Conservation (phyloP, 2,329 filamentous ascomycete species). For the Orbilia ellipsospora region DNA sequence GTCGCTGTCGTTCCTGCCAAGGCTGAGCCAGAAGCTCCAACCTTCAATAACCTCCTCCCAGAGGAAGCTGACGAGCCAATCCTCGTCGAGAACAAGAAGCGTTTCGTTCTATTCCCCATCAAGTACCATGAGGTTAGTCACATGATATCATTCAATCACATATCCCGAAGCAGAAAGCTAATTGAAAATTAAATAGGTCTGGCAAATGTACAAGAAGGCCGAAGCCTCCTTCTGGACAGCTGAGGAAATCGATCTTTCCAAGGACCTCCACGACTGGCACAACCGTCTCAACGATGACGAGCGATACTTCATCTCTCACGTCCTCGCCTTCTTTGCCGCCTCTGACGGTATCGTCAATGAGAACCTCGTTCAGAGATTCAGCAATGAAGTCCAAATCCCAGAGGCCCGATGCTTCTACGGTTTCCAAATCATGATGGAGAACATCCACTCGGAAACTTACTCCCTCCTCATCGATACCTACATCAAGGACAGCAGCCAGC, state of each 20-base stretch:
- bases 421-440: constrained; percentile 99
- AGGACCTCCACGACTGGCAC: constrained; percentile 99
- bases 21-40: constrained; percentile 65
- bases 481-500: constrained; percentile 96
- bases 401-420: constrained; percentile 99
- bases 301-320: constrained; percentile 97
- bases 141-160: constrained; percentile 29
- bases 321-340: constrained; percentile 98
- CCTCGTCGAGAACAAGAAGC: constrained; percentile 91
- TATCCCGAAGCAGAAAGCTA: constrained; percentile 41
- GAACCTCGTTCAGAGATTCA: constrained; percentile 98
- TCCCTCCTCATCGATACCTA: constrained; percentile 99
- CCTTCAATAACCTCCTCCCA: constrained; percentile 67
- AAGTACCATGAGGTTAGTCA: constrained; percentile 96
- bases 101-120: constrained; percentile 98
- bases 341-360: constrained; percentile 99
- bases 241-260: constrained; percentile 98
- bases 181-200: constrained; percentile 74
- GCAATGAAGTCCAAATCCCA: constrained; percentile 92
- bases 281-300: constrained; percentile 96
- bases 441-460: constrained; percentile 99
- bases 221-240: constrained; percentile 99
- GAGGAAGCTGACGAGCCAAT: constrained; percentile 87
- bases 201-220: constrained; percentile 99
- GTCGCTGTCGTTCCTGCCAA: constrained; percentile 69